Conservation (phyloP, 139 green algal species). For the Picochlorum sp. region DNA sequence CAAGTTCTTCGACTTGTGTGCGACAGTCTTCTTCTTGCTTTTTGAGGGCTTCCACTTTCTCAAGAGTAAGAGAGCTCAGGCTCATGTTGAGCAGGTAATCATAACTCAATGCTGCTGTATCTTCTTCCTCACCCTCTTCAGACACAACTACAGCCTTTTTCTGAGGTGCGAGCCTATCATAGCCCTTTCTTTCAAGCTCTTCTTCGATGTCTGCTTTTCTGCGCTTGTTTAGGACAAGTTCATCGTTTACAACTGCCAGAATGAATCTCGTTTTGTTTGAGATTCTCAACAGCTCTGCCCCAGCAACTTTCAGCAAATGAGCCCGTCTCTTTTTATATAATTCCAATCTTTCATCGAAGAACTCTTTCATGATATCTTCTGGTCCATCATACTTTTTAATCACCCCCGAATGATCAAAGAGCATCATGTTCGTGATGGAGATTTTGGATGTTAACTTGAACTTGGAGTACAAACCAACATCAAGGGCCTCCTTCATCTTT, state of each 20-base stretch:
- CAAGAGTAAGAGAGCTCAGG: conserved; percentile 84
- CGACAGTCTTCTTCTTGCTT: conserved; percentile 33
- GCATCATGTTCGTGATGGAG: conserved; percentile 91
- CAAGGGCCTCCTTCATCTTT: conserved; percentile 50
- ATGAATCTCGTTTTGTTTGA: conserved; percentile 92
- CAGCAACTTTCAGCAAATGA: conserved; percentile 55
- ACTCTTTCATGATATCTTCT: conserved; percentile 84
- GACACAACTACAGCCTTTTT: conserved; percentile 21
- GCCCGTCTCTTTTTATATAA: conserved; percentile 76
- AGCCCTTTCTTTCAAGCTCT: conserved; percentile 70
- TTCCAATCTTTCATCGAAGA: conserved; percentile 78
- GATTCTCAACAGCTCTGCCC: conserved; percentile 66
- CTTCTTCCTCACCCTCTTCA: conserved; percentile 27
- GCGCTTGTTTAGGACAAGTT: conserved; percentile 76
- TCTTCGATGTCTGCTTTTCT: conserved; percentile 75
- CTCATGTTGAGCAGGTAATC: conserved; percentile 97
- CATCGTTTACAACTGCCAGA: conserved; percentile 74
- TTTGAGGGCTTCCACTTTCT: conserved; percentile 68
- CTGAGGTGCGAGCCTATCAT: conserved; percentile 53
- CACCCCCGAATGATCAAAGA: conserved; percentile 80
- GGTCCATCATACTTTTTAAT: conserved; percentile 87
- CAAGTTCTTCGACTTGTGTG: conserved; percentile 48
- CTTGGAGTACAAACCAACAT: conserved; percentile 62
- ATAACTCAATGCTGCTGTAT: conserved; percentile 56
- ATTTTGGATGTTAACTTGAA: conserved; percentile 90